These are phyloP conservation scores for Aspergillus ibericus DNA, from an alignment of 2,329 filamentous ascomycete genomes.

Conservation along the genomic window DNA sequence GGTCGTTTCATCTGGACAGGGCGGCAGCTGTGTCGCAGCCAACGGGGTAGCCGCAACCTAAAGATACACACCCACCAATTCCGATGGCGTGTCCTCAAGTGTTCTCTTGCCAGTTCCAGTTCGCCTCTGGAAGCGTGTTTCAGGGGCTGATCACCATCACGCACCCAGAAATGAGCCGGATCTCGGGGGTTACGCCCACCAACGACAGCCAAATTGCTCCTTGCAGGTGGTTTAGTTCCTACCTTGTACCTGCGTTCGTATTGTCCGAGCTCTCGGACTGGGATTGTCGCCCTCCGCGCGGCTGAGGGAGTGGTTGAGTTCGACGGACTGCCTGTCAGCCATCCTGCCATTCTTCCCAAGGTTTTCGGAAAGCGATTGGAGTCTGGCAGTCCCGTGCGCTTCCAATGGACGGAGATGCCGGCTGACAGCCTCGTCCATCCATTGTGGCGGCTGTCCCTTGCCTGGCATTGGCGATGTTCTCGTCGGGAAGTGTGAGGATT, in stretches of 20 bases:
- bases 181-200: slow-evolving; percentile 8
- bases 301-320: slow-evolving; percentile 2
- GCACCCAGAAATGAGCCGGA: slow-evolving; percentile 1
- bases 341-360: not conserved
- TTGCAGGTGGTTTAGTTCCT: slow-evolving; percentile 17
- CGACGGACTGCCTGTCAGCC: not conserved
- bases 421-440: not conserved
- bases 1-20: slow-evolving; percentile 19
- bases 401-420: not conserved
- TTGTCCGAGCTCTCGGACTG: not conserved
- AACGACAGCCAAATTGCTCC: slow-evolving; percentile 13
- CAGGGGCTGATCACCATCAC: slow-evolving; percentile 9
- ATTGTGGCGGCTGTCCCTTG: not conserved
- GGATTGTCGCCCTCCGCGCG: not conserved
- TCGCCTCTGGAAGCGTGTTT: not conserved
- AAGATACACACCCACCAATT: not conserved
- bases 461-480: not conserved
- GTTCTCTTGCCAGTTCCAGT: not conserved
- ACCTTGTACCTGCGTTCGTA: not conserved
- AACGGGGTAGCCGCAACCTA: slow-evolving; percentile 2
- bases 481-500: not conserved
- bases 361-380: not conserved
- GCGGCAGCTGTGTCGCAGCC: not conserved
- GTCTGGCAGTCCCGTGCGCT: not conserved
- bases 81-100: not conserved